Base-by-base conservation (phyloP, 371 early-diverging fungal species). In the Capillidium heterosporum region DNA sequence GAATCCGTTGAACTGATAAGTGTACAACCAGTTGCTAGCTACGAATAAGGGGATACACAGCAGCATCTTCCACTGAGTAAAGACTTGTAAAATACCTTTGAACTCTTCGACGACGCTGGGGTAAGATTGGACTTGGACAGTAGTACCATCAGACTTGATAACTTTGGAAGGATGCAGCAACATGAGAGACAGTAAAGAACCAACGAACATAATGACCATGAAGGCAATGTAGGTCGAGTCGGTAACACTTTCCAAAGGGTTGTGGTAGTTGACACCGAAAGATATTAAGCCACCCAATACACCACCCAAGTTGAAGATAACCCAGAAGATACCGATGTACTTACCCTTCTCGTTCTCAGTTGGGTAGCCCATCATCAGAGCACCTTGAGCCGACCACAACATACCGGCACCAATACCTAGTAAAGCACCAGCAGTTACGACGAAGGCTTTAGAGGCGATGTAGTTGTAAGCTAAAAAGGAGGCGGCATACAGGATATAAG, bases 281-380 rank as follows among this genome's bases (percentile, higher is more conserved):
- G 81, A 76, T 48, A 87, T 76, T 5, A 84, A 61, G 47, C 79
- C 77, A 40, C 89, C 88, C 24, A 87, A 60, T 47, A 80, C 72
- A 28, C 72, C 77, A 58, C 79, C 71, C 47, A 68, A 53, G 66
- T 86, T 88, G 65, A 88, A 86, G 46, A 85, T 76, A 59, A 76
- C 70, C 89, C 89, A 88, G 68, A 89, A 89, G 41, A 82, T 75
- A 27, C 81, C 73, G 52, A 87, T 80, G 62, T 69, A 87, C 54
- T 71, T 75, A 31, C 85, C 87, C 68, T 85, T 85, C 39, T 80
- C 77, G 32, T 74, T 65, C 59, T 86, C 85, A 29, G 70, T 70
- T 1, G 89, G 86, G 62, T 88, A 86, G 40, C 85, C 78, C 66
- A 84, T 74, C 77, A 85, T 81, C 60, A 87, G 81, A 68, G 82